Conservation (phyloP, 495 filamentous ascomycete species). For the Elasticomyces elasticus region DNA sequence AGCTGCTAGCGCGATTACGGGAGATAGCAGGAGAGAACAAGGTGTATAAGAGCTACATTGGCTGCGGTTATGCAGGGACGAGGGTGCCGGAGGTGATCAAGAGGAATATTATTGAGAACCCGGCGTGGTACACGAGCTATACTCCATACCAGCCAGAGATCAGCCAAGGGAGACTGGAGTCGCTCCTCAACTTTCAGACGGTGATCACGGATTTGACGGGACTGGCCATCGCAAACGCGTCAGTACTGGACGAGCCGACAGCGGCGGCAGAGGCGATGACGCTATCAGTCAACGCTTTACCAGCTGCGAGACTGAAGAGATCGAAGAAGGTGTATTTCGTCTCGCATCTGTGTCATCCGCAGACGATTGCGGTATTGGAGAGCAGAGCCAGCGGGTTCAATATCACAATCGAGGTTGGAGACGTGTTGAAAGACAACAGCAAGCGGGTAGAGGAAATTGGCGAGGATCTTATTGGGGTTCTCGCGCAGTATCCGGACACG, state of each 20-base stretch:
- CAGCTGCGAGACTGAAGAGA: constrained; percentile 61
- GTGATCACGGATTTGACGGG: constrained; percentile 83
- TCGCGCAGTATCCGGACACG: constrained; percentile 92
- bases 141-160: constrained; percentile 98
- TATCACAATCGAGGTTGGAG: constrained; percentile 63
- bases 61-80: constrained; percentile 80
- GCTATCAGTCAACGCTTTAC: constrained; percentile 70
- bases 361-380: constrained; percentile 77
- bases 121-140: constrained; percentile 98
- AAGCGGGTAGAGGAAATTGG: constrained; percentile 61
- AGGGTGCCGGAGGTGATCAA: constrained; percentile 85
- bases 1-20: constrained; percentile 53
- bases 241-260: constrained; percentile 85
- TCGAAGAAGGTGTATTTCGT: constrained; percentile 73
- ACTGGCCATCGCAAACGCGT: constrained; percentile 87
- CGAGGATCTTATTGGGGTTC: constrained; percentile 77
- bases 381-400: constrained; percentile 92
- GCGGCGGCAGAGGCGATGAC: constrained; percentile 98
- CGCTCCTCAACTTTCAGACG: constrained; percentile 94
- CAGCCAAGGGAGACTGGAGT: constrained; percentile 73
- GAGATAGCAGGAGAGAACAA: constrained; percentile 58
- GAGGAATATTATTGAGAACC: constrained; percentile 86
- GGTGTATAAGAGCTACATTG: constrained; percentile 61
- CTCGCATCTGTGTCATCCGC: constrained; percentile 72
- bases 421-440: constrained; percentile 55